phyloP scores from a whole-genome alignment of 768 basidiomycete species.

The Suillus discolor region DNA sequence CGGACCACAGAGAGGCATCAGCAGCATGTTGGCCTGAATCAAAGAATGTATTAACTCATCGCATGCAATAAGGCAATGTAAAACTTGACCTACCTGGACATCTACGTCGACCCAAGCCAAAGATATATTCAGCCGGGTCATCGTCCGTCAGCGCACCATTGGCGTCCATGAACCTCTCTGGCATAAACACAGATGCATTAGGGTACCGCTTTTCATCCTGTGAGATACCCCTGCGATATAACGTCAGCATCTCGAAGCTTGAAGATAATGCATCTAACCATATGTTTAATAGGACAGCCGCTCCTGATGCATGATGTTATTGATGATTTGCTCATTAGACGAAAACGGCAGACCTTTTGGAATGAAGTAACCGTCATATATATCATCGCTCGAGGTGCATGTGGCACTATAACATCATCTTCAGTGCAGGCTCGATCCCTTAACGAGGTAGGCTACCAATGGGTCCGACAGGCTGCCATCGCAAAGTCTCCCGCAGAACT shows the following conservation, averaged over 20 bases:
- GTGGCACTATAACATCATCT: background rate
- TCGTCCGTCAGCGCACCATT: constrained; percentile 11
- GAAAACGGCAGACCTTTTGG: constrained; percentile 22
- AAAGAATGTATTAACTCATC: background rate
- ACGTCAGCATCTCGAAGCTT: background rate
- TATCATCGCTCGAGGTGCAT: constrained; percentile 31
- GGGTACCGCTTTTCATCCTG: constrained; percentile 10
- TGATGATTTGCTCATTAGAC: background rate
- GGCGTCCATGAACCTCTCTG: constrained; percentile 15
- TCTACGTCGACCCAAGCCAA: constrained; percentile 40
- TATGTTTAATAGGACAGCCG: background rate
- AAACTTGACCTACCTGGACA: constrained; percentile 12
- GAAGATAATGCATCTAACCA: background rate
- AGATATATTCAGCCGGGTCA: constrained; percentile 31
- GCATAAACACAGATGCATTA: constrained; percentile 14
- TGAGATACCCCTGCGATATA: constrained; percentile 8
- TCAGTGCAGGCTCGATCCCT: background rate
- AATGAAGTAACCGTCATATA: constrained; percentile 37
- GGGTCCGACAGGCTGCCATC: background rate
- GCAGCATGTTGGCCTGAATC: constrained; percentile 26
- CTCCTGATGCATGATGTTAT: background rate
- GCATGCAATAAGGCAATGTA: no score
- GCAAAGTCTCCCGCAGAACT: background rate
- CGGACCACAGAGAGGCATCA: constrained; percentile 11
- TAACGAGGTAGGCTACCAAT: background rate